Evolutionary conservation across 495 filamentous ascomycete genomes (phyloP), one percentile per base, ranked within the genome.

Genomic region (Aspergillus biplanus): DNA sequence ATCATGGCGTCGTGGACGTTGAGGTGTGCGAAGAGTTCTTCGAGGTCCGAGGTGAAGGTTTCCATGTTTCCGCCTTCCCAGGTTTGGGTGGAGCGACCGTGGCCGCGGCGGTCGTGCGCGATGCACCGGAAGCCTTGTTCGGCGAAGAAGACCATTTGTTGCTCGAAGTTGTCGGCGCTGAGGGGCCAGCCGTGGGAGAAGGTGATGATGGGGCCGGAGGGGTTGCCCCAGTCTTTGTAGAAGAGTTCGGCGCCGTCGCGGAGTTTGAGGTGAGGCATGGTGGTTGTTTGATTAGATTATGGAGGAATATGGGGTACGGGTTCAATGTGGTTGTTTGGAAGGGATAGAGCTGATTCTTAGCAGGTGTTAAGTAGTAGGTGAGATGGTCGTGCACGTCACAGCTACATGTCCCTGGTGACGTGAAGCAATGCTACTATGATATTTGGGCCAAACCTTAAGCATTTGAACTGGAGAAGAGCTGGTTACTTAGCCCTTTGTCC

Each of bases 111-210:
- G 54, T 80, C 76, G 63, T 79, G 78, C 6, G 78, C 76, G 39
- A 79, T 74, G 35, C 73, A 72, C 46, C 75, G 78, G 59, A 73
- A 79, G 18, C 78, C 76, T 1, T 72, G 65, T 32, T 67, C 62
- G 33, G 69, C 76, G 1, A 80, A 62, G 57, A 72, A 76, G n/a
- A 77, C 56, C 72, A 78, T 77, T 59, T 80, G 76, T 47, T 68
- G 75, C 56, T 80, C 76, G 65, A 66, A 79, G 59, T 73, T 78
- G 67, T 80, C 78, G 55, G 72, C 72, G 62, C 67, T 76, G 32
- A 80, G 63, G 4, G 78, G 78, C 75, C 78, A 79, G 48, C 76
- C 78, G 61, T 78, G 78, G 0, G 69, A 74, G 62, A 80, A 79
- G 46, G 69, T 69, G 16, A 79, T 65, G 5, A 69, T 63, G 0